Evolutionary conservation across 148 eudicot genomes (phyloP), one percentile per base, ranked within the genome.

Genomic region (Rhododendron vialii): DNA sequence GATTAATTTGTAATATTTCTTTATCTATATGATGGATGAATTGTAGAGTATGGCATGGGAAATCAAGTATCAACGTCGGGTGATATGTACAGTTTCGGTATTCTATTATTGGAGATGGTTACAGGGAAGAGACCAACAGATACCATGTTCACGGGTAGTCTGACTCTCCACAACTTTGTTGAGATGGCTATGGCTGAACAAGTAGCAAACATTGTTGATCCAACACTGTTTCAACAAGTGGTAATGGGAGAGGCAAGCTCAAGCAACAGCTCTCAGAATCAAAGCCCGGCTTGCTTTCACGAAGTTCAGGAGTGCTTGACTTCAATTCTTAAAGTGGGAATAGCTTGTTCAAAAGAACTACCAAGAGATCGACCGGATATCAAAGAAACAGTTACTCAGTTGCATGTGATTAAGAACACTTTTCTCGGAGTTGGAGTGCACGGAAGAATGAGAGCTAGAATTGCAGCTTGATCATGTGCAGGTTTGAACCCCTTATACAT

Each of bases 31-130:
- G 78, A 1, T 30, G 41, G 24, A 5, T 35, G 77, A 33, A 36
- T 38, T 75, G 78, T 17, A 75, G 78, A 75, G 24, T 75, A 75
- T 38, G 77, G 45, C 45, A 36, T 75, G 78, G 78, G 78, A 75
- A 35, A 36, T 75, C 47, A 75, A 17, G 78, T 75, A 5, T 33
- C 78, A 33, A 35, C 24, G 1, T 36, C 2, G 0, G 78, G 78
- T 12, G 78, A 75, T 17, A 24, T 75, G 47, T 75, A 75, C 15
- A 75, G 78, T 36, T 75, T 35, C 5, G 78, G 45, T 0, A 75
- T 75, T 30, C 76, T 71, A 7, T 10, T 71, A 33, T 71, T 71
- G 38, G 76, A 71, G 76, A 71, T 71, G 20, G 6, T 75, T 1
- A 75, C 78, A 5, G 45, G 26, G 24, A 75, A 75, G 45, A 75